Conservation (phyloP, 495 filamentous ascomycete genomes). For the Diplogelasinospora grovesii region DNA sequence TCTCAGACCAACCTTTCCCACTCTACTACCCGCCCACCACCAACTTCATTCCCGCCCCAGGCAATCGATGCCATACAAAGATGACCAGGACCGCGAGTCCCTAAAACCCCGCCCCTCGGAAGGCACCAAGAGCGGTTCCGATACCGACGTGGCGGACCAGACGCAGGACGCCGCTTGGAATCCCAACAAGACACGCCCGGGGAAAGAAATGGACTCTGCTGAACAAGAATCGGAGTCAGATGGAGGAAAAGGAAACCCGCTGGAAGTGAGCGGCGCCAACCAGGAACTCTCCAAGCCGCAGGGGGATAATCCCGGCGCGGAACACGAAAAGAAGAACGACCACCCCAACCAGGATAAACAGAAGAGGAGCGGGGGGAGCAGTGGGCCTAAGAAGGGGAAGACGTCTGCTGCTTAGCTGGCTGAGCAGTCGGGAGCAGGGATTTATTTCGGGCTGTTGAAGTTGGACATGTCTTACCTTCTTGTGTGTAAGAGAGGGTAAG, state of each 20-base stretch:
- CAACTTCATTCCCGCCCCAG: constrained; percentile 28
- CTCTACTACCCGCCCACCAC: too few species aligned
- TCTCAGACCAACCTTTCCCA: too few species aligned
- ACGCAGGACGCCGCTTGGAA: constrained; percentile 34
- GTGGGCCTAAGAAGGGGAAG: constrained; percentile 15
- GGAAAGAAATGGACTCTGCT: constrained; percentile 21
- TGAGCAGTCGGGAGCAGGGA: too few species aligned
- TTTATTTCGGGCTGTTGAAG: too few species aligned
- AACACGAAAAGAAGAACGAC: constrained; percentile 3
- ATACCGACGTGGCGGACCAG: constrained; percentile 31
- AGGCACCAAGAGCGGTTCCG: constrained; percentile 29
- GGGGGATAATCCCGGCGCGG: constrained; percentile 7
- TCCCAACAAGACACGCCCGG: constrained; percentile 33
- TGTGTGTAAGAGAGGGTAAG: too few species aligned
- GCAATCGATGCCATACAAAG: constrained; percentile 22
- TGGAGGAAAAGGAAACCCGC: constrained; percentile 29
- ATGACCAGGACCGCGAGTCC: constrained; percentile 35
- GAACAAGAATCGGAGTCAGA: too few species aligned
- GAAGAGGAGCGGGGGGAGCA: constrained; percentile 11
- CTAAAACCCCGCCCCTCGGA: constrained; percentile 34
- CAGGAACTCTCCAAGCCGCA: constrained; percentile 22
- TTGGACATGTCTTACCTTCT: too few species aligned
- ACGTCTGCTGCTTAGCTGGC: too few species aligned
- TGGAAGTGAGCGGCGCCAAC: constrained; percentile 34
- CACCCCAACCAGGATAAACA: constrained; percentile 9